phyloP scores from a whole-genome alignment of 2,329 filamentous ascomycete species.

The Onygena corvina region DNA sequence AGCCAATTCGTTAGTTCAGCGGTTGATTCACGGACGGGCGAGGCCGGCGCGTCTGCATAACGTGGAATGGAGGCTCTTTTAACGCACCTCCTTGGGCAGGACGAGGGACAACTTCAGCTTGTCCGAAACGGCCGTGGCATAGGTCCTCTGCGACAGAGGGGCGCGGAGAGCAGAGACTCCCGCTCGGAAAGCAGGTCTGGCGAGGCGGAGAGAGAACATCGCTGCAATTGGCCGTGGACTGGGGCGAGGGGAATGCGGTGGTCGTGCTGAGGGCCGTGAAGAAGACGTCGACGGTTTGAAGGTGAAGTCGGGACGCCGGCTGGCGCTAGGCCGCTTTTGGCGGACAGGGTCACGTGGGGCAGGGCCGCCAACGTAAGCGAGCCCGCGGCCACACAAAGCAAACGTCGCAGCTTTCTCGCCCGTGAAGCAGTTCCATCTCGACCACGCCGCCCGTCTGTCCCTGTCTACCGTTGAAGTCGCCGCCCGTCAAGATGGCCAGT shows the following conservation, averaged over 20 bases:
- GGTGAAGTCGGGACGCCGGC: constrained; percentile 12
- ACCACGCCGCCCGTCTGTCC: constrained; percentile 28
- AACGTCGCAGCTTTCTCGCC: constrained; percentile 10
- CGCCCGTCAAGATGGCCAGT: constrained; percentile 39
- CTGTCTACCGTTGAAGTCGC: constrained; percentile 26
- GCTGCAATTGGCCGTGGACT: constrained; percentile 23
- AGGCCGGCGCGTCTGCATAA: too few relatives aligned
- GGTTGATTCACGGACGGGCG: too few relatives aligned
- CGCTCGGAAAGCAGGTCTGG: constrained; percentile 76
- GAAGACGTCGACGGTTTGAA: constrained; percentile 8
- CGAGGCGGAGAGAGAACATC: constrained; percentile 92
- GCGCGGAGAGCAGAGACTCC: constrained; percentile 58
- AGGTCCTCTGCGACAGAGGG: constrained; percentile 73
- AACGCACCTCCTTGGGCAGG: constrained; percentile 92
- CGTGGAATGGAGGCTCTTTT: constrained; percentile 6
- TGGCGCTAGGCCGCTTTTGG: constrained; percentile 8
- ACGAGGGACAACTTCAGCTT: constrained; percentile 98
- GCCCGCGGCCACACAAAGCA: constrained; percentile 14
- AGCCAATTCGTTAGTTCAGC: constrained; percentile 1
- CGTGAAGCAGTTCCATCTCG: constrained; percentile 21
- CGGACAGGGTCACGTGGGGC: constrained; percentile 7
- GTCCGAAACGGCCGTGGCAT: constrained; percentile 77
- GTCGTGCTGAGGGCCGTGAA: constrained; percentile 7
- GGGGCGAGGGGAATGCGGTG: constrained; percentile 8
- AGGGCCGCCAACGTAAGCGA: constrained; percentile 14